Conservation (phyloP, 768 basidiomycete species). For the Termitomyces sp. region DNA sequence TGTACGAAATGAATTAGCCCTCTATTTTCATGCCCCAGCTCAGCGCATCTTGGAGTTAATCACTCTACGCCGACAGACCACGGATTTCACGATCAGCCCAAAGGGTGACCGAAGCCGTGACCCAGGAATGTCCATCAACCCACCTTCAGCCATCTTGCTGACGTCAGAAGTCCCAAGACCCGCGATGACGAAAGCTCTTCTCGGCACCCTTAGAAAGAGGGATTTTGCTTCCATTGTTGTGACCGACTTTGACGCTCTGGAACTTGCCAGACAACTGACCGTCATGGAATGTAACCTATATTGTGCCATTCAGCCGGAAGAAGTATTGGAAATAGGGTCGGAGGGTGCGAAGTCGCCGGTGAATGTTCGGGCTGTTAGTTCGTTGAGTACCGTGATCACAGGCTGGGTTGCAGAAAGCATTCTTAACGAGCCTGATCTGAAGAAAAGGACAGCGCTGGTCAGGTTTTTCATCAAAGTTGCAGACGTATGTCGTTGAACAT, state of each 20-base stretch:
- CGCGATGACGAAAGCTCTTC: conserved; percentile 73
- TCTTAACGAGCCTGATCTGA: conserved; percentile 82
- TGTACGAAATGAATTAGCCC: conserved; percentile 52
- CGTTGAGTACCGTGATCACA: conserved; percentile 87
- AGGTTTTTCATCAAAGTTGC: conserved; percentile 95
- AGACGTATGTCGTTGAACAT: conserved; percentile 51
- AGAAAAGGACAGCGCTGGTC: conserved; percentile 70
- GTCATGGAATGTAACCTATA: conserved; percentile 90
- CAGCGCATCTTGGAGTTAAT: conserved; percentile 71
- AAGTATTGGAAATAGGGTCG: conserved; percentile 80
- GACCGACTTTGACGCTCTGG: conserved; percentile 90
- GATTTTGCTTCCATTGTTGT: conserved; percentile 58
- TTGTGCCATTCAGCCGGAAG: conserved; percentile 80
- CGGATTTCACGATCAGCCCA: conserved; percentile 43
- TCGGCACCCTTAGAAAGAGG: conserved; percentile 60
- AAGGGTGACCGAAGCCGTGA: conserved; percentile 65
- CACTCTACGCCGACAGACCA: conserved; percentile 43
- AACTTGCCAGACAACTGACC: conserved; percentile 90
- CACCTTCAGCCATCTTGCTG: conserved; percentile 34
- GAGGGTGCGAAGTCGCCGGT: conserved; percentile 55
- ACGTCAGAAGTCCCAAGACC: conserved; percentile 79
- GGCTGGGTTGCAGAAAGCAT: conserved; percentile 97
- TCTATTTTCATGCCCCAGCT: conserved; percentile 62
- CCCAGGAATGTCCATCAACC: conserved; percentile 70
- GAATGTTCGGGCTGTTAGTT: conserved; percentile 80